phyloP scores from a whole-genome alignment of 1,284 basidiomycete species.

The Ceratobasidium sp. region DNA sequence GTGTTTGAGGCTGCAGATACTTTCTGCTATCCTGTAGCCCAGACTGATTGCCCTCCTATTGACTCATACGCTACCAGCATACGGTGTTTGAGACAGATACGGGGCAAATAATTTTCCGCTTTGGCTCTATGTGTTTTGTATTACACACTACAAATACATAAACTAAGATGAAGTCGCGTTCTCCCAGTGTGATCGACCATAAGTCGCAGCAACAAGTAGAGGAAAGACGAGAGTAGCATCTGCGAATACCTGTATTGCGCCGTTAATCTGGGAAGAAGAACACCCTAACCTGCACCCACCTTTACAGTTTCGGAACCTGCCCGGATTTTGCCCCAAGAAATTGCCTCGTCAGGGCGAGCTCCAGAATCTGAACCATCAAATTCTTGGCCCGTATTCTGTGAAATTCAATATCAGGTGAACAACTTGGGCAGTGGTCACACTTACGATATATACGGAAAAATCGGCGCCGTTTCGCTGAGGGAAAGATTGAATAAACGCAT shows the following conservation, averaged over 20 bases:
- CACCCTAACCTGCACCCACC: conserved; percentile 54
- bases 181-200: conserved; percentile 65
- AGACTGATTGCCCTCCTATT: conserved; percentile 76
- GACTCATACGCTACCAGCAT: conserved; percentile 72
- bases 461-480: conserved; percentile 96
- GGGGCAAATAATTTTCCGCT: conserved; percentile 69
- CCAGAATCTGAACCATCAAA: conserved; percentile 99
- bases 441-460: conserved; percentile 93
- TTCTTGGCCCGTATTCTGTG: conserved; percentile 95
- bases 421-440: conserved; percentile 45
- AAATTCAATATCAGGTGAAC: conserved; percentile 8
- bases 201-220: conserved; percentile 86
- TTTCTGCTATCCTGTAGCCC: conserved; percentile 20
- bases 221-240: conserved; percentile 91
- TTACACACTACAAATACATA: too few species aligned
- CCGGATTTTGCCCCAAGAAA: conserved; percentile 99
- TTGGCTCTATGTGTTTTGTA: too few species aligned
- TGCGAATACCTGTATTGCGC: conserved; percentile 55
- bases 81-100: conserved; percentile 86
- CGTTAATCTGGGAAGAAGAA: conserved; percentile 53
- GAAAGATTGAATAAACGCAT: not conserved
- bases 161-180: not conserved
- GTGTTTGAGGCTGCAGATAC: conserved; percentile 33
- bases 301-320: conserved; percentile 91
- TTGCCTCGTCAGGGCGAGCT: conserved; percentile 95